Percentiles rank a stretch among this genome's conserved stretches.
These are phyloP conservation scores for Nicotiana knightiana DNA, from an alignment of 257 asterid species.

Conservation along the genomic window DNA sequence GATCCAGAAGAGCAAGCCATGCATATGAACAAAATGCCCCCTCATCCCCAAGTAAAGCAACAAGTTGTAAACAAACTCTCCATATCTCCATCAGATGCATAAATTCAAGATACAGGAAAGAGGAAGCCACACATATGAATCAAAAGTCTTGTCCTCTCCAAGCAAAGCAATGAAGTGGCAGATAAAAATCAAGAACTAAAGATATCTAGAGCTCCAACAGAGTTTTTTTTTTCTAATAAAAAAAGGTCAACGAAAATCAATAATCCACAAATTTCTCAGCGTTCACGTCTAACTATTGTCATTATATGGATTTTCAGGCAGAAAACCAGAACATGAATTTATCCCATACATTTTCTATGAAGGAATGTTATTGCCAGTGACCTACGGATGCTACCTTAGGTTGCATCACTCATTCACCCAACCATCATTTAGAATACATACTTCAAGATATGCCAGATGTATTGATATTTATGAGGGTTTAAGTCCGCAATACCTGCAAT, in stretches of 20 bases:
- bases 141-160: neutral
- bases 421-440: neutral
- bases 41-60: neutral
- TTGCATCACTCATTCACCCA: conserved; percentile 1
- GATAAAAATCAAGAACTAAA: neutral
- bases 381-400: neutral
- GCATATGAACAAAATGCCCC: conserved; percentile 3
- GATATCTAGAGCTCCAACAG: neutral
- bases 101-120: neutral
- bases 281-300: neutral
- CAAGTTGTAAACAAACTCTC: neutral
- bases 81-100: neutral
- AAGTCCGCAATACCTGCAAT: conserved; percentile 55
- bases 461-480: neutral
- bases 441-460: neutral
- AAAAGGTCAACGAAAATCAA: neutral
- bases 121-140: neutral
- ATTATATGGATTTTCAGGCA: neutral
- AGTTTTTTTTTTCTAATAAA: neutral
- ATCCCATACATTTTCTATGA: neutral
- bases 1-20: neutral
- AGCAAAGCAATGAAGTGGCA: neutral
- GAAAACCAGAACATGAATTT: neutral
- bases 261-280: neutral
- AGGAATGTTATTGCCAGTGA: neutral